Percentiles rank a stretch among this genome's conserved stretches.
These are phyloP conservation scores for Apophysomyces variabilis DNA, from an alignment of 371 early-diverging fungal species.

Conservation along the genomic window DNA sequence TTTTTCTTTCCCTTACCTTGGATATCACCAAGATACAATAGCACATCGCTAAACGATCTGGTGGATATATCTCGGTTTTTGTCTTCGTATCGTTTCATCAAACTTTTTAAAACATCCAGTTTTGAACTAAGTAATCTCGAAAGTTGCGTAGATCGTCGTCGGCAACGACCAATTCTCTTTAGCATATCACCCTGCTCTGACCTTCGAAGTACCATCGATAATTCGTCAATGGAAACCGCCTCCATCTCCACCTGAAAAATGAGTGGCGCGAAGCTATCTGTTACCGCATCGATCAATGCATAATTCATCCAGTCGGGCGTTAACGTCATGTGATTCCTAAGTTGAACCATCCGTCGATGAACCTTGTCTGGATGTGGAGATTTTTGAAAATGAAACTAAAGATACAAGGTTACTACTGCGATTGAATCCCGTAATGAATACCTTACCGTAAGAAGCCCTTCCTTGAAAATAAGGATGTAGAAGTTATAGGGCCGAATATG, in stretches of 20 bases:
- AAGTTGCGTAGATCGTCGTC: slow-evolving; percentile 79
- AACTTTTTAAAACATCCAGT: slow-evolving; percentile 77
- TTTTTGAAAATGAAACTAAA: slow-evolving; percentile 44
- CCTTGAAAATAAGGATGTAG: slow-evolving; percentile 79
- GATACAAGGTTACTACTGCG: background rate
- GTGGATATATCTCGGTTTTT: slow-evolving; percentile 13
- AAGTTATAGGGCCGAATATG: slow-evolving; percentile 70
- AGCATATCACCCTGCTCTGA: slow-evolving; percentile 88
- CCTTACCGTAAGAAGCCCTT: slow-evolving; percentile 61
- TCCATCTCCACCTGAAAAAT: slow-evolving; percentile 79
- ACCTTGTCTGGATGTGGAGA: slow-evolving; percentile 40
- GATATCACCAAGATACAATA: slow-evolving; percentile 89
- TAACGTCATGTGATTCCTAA: slow-evolving; percentile 42
- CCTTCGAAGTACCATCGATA: slow-evolving; percentile 74
- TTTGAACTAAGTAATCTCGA: slow-evolving; percentile 76
- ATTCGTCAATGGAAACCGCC: slow-evolving; percentile 86
- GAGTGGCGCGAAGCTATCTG: slow-evolving; percentile 80
- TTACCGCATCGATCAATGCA: slow-evolving; percentile 83
- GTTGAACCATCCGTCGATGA: slow-evolving; percentile 39
- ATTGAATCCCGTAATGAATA: slow-evolving; percentile 7
- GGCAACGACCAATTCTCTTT: slow-evolving; percentile 79
- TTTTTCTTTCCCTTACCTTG: slow-evolving; percentile 53
- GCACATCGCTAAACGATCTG: slow-evolving; percentile 52
- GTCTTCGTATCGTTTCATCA: slow-evolving; percentile 79
- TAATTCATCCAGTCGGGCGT: slow-evolving; percentile 81